Conservation (phyloP, 2,329 filamentous ascomycete species). For the Exophiala lecanii-corni region DNA sequence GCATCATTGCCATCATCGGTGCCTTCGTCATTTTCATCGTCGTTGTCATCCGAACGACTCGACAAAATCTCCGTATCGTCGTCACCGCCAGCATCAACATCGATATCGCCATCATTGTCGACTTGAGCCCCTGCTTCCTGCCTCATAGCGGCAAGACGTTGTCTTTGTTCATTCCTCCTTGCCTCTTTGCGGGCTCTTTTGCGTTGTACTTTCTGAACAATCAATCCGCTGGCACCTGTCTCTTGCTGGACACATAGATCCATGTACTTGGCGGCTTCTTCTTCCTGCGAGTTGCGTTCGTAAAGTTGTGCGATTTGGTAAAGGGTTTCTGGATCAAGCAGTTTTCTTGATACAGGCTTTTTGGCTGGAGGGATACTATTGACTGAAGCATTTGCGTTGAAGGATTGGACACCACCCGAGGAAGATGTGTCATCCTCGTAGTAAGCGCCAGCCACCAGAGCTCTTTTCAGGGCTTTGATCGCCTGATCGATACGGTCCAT, state of each 20-base stretch:
- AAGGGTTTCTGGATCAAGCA: conserved; percentile 85
- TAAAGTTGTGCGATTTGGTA: conserved; percentile 88
- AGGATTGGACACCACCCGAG: conserved; percentile 20
- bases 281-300: conserved; percentile 68
- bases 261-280: conserved; percentile 85
- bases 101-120: conserved; percentile 18
- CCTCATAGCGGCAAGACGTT: conserved; percentile 6
- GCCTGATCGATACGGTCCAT: conserved; percentile 84
- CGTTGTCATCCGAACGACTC: conserved; percentile 24
- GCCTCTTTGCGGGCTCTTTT: conserved; percentile 18
- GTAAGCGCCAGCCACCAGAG: conserved; percentile 80
- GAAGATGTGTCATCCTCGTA: conserved; percentile 59
- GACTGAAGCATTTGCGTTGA: conserved; percentile 18
- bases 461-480: conserved; percentile 91
- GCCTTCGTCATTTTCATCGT: conserved; percentile 34
- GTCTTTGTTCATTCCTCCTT: conserved; percentile 11
- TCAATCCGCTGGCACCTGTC: conserved; percentile 56
- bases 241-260: conserved; percentile 92
- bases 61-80: conserved; percentile 32
- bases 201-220: conserved; percentile 15
- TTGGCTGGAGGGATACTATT: conserved; percentile 8
- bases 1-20: conserved; percentile 37
- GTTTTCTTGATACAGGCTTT: conserved; percentile 29
- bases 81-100: conserved; percentile 33
- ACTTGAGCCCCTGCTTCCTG: conserved; percentile 6